A percentile compares a stretch with the other conserved stretches of the same genome.
These are phyloP conservation scores for Phaeophleospora eucalypticola DNA, from an alignment of 2,329 filamentous ascomycete genomes.

Conservation along the genomic window DNA sequence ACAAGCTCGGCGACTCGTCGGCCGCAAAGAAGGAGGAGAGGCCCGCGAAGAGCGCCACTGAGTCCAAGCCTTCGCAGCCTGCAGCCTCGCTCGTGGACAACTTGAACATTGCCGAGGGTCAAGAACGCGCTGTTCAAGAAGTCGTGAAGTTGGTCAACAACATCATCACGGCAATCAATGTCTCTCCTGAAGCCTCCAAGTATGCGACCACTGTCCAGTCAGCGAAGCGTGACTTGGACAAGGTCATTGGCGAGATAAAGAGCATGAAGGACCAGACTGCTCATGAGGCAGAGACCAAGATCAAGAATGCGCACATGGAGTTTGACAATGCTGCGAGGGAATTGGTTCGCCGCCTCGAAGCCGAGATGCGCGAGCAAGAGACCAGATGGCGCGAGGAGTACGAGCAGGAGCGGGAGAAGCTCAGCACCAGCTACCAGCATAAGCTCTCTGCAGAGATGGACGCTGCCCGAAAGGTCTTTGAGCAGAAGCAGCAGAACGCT, in stretches of 20 bases:
- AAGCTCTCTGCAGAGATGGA: constrained; percentile 76
- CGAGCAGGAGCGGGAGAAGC: constrained; percentile 75
- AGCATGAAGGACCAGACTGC: constrained; percentile 66
- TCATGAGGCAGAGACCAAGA: constrained; percentile 68
- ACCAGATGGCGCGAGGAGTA: constrained; percentile 82
- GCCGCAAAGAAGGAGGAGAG: constrained; percentile 18
- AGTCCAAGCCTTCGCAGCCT: constrained; percentile 25
- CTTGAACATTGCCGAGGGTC: constrained; percentile 67
- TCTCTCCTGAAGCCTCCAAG: constrained; percentile 71
- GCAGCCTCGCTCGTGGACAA: constrained; percentile 67
- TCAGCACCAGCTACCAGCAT: constrained; percentile 73
- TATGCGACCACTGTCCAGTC: constrained; percentile 76
- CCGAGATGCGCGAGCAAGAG: constrained; percentile 76
- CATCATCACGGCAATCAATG: constrained; percentile 88
- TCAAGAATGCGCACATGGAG: constrained; percentile 65
- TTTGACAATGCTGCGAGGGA: constrained; percentile 86
- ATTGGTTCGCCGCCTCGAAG: constrained; percentile 82
- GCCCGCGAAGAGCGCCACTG: constrained; percentile 10
- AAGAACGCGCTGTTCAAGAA: constrained; percentile 86
- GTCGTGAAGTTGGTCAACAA: constrained; percentile 94
- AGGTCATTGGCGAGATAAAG: constrained; percentile 74
- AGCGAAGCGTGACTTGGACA: constrained; percentile 77
- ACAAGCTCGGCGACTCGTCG: constrained; percentile 9
- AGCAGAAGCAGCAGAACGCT: constrained; percentile 77
- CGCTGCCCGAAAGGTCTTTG: constrained; percentile 72